A percentile compares a stretch with the other conserved stretches of the same genome.
Conservation (phyloP, 805 yeast genomes). For the Spathaspora hagerdaliae region DNA sequence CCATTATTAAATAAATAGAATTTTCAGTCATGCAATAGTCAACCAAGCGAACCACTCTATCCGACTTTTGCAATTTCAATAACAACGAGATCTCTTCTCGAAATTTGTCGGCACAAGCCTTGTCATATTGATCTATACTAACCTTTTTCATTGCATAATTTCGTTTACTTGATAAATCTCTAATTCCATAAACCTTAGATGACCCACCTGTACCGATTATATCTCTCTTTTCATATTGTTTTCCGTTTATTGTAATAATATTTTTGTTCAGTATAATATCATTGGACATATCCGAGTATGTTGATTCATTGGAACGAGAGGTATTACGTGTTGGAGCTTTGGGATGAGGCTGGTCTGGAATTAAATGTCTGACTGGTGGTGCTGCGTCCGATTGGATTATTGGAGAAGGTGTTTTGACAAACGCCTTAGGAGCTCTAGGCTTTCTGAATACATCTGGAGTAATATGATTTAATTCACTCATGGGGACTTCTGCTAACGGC, state of each 20-base stretch:
- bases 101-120: slow-evolving; percentile 67
- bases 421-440: slow-evolving; percentile 24
- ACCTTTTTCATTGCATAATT: slow-evolving; percentile 80
- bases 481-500: slow-evolving; percentile 8
- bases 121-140: slow-evolving; percentile 75
- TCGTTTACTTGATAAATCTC: slow-evolving; percentile 45
- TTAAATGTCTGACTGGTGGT: background rate
- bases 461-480: slow-evolving; percentile 2
- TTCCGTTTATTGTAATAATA: slow-evolving; percentile 45
- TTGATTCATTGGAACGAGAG: background rate
- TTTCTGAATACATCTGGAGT: slow-evolving; percentile 27
- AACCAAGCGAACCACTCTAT: slow-evolving; percentile 72
- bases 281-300: background rate
- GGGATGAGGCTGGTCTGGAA: background rate
- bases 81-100: slow-evolving; percentile 86
- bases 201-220: slow-evolving; percentile 89
- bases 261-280: slow-evolving; percentile 12
- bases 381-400: background rate
- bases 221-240: slow-evolving; percentile 69
- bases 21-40: slow-evolving; percentile 70
- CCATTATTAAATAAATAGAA: slow-evolving; percentile 76
- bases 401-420: background rate
- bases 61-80: slow-evolving; percentile 50
- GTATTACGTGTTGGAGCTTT: background rate
- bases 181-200: slow-evolving; percentile 83